These are phyloP conservation scores for Tulasnella sp. DNA, from an alignment of 768 basidiomycete genomes.

Conservation along the genomic window DNA sequence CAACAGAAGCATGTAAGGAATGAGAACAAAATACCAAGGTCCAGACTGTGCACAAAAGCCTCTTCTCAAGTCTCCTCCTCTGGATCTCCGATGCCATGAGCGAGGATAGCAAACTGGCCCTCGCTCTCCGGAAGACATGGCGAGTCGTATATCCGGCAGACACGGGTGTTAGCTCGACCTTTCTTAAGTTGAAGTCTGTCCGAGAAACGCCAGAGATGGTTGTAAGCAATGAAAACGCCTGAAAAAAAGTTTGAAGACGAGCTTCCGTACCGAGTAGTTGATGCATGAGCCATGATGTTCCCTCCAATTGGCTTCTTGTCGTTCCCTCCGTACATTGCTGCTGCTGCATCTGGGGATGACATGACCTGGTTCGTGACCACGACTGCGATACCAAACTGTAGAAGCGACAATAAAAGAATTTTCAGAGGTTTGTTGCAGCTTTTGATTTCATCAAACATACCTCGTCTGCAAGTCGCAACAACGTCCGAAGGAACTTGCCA, in stretches of 20 bases:
- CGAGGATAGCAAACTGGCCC: conserved; percentile 88
- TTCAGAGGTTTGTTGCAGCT: not conserved
- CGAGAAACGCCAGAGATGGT: not conserved
- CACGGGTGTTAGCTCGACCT: conserved; percentile 82
- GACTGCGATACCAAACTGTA: conserved; percentile 93
- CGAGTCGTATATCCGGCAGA: conserved; percentile 97
- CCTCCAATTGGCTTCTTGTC: conserved; percentile 99
- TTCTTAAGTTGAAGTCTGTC: conserved; percentile 85
- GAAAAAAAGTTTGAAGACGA: not conserved
- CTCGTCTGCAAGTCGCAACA: conserved; percentile 94
- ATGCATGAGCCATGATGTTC: conserved; percentile 98
- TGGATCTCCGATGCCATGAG: conserved; percentile 89
- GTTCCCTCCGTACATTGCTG: conserved; percentile 80
- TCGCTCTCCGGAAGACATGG: conserved; percentile 97
- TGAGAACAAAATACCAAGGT: not conserved
- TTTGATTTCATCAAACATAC: conserved; percentile 44
- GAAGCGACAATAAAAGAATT: not conserved
- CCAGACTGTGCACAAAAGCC: not conserved
- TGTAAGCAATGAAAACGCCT: conserved; percentile 19
- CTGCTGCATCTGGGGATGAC: conserved; percentile 94
- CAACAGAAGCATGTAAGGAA: not conserved
- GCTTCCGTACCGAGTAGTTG: conserved; percentile 75
- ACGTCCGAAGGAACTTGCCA: conserved; percentile 88
- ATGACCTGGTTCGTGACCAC: conserved; percentile 98
- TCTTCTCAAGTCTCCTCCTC: conserved; percentile 61